phyloP scores from a whole-genome alignment of 169 alveolate genomes.

The Eimeria necatrix region DNA sequence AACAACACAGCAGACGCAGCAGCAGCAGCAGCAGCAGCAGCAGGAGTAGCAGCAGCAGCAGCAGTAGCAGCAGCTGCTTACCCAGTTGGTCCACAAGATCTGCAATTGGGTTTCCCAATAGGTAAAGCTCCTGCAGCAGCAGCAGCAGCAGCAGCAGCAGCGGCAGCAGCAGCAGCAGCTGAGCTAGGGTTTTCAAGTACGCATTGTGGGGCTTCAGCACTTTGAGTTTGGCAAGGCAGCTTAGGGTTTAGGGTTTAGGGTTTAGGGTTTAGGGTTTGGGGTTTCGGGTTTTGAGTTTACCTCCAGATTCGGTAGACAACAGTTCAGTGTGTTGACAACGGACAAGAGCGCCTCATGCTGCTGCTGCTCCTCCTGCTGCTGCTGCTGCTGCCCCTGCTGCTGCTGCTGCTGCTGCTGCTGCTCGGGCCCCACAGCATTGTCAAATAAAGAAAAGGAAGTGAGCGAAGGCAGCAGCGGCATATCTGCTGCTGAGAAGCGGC shows the following conservation, averaged over 20 bases:
- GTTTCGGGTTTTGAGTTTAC: background rate
- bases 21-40: background rate
- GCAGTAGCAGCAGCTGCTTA: background rate
- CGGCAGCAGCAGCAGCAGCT: background rate
- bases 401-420: background rate
- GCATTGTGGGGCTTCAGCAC: background rate
- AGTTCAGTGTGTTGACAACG: background rate
- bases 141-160: background rate
- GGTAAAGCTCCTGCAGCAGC: conserved; percentile 17
- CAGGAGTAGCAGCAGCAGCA: background rate
- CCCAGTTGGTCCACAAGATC: background rate
- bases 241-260: no score
- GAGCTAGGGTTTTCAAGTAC: background rate
- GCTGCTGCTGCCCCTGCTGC: background rate
- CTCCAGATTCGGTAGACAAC: background rate
- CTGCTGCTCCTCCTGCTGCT: background rate
- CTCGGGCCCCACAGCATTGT: background rate
- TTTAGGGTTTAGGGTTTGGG: background rate
- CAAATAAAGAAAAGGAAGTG: background rate
- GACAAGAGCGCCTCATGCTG: background rate
- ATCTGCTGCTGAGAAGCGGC: background rate
- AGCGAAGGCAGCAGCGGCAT: background rate
- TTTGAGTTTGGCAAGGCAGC: no score
- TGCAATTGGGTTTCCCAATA: background rate
- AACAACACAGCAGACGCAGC: background rate